Conservation (phyloP, 139 green algal genomes). For the Picochlorum sp. region DNA sequence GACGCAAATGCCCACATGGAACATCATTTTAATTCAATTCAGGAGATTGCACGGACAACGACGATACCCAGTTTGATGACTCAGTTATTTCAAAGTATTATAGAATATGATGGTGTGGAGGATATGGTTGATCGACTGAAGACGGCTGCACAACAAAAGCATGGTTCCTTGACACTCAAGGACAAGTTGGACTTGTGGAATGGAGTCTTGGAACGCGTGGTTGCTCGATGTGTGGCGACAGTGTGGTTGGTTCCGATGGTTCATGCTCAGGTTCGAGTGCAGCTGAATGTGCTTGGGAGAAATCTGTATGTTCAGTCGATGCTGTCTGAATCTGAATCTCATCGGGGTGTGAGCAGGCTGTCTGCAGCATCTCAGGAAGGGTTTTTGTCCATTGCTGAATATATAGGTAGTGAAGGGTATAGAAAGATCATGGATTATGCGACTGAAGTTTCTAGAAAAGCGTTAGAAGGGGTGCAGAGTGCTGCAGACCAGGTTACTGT, state of each 20-base stretch:
- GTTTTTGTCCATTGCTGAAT: conserved; percentile 42
- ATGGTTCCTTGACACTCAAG: not conserved
- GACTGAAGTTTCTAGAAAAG: conserved; percentile 10
- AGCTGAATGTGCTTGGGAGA: conserved; percentile 70
- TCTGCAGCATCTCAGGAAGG: conserved; percentile 31
- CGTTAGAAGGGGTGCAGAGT: not conserved
- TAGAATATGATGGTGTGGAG: conserved; percentile 31
- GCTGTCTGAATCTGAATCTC: conserved; percentile 22
- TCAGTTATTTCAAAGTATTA: conserved; percentile 32
- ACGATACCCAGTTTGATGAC: conserved; percentile 56
- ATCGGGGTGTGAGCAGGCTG: not conserved
- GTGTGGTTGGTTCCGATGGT: conserved; percentile 60
- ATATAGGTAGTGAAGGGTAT: conserved; percentile 25
- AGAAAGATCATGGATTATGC: not conserved
- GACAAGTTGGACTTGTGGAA: conserved; percentile 52
- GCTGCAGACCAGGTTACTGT: not conserved
- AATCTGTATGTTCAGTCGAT: conserved; percentile 62
- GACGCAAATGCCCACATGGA: conserved; percentile 23
- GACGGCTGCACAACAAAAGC: not conserved
- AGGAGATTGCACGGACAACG: conserved; percentile 55
- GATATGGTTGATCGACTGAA: conserved; percentile 15
- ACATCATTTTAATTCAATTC: conserved; percentile 61
- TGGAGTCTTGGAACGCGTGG: conserved; percentile 42
- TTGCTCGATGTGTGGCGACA: conserved; percentile 29
- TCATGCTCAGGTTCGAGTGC: conserved; percentile 56